Percentiles rank a stretch among this genome's conserved stretches.
These are phyloP conservation scores for Thermomyces lanuginosus DNA, from an alignment of 2,329 filamentous ascomycete species.

Conservation along the genomic window DNA sequence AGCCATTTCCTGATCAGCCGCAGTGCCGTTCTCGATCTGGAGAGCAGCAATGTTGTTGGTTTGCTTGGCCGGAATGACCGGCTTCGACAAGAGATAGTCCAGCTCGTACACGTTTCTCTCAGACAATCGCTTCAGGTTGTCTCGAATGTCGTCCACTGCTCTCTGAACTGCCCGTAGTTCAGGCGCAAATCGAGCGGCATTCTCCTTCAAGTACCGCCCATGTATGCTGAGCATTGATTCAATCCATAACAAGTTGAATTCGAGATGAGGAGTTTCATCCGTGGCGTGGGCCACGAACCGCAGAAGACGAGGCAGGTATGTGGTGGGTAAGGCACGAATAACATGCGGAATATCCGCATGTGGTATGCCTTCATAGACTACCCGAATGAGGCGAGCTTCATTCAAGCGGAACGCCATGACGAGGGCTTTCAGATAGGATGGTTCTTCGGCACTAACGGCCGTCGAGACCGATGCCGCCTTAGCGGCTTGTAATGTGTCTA, in stretches of 20 bases:
- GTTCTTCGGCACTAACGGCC: constrained; percentile 52
- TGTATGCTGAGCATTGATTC: constrained; percentile 66
- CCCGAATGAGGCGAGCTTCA: constrained; percentile 62
- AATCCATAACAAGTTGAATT: constrained; percentile 90
- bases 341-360: constrained; percentile 58
- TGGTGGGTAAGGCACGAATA: constrained; percentile 59
- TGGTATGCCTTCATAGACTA: constrained; percentile 73
- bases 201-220: constrained; percentile 68
- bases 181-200: constrained; percentile 61
- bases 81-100: constrained; percentile 56
- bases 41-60: constrained; percentile 16
- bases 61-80: constrained; percentile 16
- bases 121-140: constrained; percentile 65
- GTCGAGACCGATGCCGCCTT: constrained; percentile 15
- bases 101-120: constrained; percentile 83
- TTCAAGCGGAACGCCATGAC: constrained; percentile 97
- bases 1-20: constrained; percentile 9
- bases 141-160: constrained; percentile 62
- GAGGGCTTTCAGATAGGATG: constrained; percentile 63
- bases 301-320: constrained; percentile 73
- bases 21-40: constrained; percentile 16
- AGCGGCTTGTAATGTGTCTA: constrained; percentile 49
- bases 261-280: constrained; percentile 80
- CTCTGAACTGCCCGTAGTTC: constrained; percentile 72
- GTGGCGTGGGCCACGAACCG: constrained; percentile 77